phyloP scores from a whole-genome alignment of 1,284 basidiomycete genomes.

The Pholiota adiposa region DNA sequence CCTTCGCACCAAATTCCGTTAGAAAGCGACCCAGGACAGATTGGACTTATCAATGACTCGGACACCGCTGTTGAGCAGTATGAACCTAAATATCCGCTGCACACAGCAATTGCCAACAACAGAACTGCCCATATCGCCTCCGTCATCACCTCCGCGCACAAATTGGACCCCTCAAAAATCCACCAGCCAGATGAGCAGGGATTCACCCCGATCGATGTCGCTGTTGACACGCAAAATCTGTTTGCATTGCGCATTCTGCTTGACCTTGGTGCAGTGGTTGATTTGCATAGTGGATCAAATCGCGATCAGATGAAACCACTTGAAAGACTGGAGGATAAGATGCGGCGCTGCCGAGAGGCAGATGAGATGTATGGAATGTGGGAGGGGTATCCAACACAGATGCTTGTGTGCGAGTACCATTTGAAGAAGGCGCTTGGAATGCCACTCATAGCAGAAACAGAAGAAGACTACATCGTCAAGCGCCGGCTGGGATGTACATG shows the following conservation, averaged over 20 bases:
- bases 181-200: slow-evolving; percentile 4
- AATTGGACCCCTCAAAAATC: neutral
- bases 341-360: slow-evolving; percentile 24
- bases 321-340: slow-evolving; percentile 20
- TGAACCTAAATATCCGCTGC: slow-evolving; percentile 6
- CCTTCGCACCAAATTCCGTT: slow-evolving; percentile 26
- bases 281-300: slow-evolving; percentile 24
- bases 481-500: neutral
- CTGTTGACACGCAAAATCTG: slow-evolving; percentile 3
- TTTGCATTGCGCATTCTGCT: slow-evolving; percentile 11
- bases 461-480: slow-evolving; percentile 17
- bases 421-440: slow-evolving; percentile 17
- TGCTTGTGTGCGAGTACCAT: slow-evolving; percentile 16
- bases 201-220: slow-evolving; percentile 8
- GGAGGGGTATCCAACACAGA: slow-evolving; percentile 24
- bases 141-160: neutral
- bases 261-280: slow-evolving; percentile 12
- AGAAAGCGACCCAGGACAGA: slow-evolving; percentile 20
- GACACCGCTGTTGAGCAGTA: neutral
- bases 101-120: slow-evolving; percentile 1
- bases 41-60: neutral
- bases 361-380: slow-evolving; percentile 23
- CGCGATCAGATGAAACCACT: slow-evolving; percentile 24
- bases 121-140: neutral
- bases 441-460: slow-evolving; percentile 3